Evolutionary conservation across 2,329 filamentous ascomycete species (phyloP).

Genomic region (Xylaria sp.): DNA sequence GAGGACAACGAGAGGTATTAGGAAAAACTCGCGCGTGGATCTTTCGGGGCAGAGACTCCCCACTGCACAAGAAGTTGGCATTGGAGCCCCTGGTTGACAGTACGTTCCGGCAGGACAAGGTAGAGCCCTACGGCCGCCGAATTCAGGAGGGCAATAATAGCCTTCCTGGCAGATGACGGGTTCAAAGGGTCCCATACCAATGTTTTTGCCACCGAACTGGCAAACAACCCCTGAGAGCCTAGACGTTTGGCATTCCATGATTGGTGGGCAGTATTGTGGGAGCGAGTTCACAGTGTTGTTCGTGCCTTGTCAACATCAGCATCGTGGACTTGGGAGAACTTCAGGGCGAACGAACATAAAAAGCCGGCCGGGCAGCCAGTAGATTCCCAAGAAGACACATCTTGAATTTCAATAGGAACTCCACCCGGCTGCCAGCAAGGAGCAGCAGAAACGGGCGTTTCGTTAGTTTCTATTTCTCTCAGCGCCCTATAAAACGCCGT

Average conservation of each 20-base stretch:
- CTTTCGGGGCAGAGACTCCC: slow-evolving; percentile 54
- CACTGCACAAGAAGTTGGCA: slow-evolving; percentile 53
- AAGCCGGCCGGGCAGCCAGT: slow-evolving; percentile 50
- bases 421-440: slow-evolving; percentile 49
- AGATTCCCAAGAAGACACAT: slow-evolving; percentile 43
- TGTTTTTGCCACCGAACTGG: slow-evolving; percentile 41
- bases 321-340: slow-evolving; percentile 17
- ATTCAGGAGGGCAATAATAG: slow-evolving; percentile 52
- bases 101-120: slow-evolving; percentile 55
- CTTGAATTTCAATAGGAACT: slow-evolving; percentile 49
- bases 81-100: slow-evolving; percentile 55
- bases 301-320: slow-evolving; percentile 38
- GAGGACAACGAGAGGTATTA: slow-evolving; percentile 51
- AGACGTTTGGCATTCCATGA: slow-evolving; percentile 45
- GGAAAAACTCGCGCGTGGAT: slow-evolving; percentile 48
- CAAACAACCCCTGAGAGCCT: slow-evolving; percentile 46
- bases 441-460: slow-evolving; percentile 45
- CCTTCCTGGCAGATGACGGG: slow-evolving; percentile 57
- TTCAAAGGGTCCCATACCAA: slow-evolving; percentile 55
- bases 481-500: slow-evolving; percentile 48
- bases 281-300: slow-evolving; percentile 55
- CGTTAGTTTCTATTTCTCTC: slow-evolving; percentile 31
- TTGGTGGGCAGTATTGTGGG: slow-evolving; percentile 51
- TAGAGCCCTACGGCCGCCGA: slow-evolving; percentile 46
- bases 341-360: slow-evolving; percentile 44